These are phyloP conservation scores for Diaporthe caulivora DNA, from an alignment of 2,329 filamentous ascomycete genomes.

Conservation along the genomic window DNA sequence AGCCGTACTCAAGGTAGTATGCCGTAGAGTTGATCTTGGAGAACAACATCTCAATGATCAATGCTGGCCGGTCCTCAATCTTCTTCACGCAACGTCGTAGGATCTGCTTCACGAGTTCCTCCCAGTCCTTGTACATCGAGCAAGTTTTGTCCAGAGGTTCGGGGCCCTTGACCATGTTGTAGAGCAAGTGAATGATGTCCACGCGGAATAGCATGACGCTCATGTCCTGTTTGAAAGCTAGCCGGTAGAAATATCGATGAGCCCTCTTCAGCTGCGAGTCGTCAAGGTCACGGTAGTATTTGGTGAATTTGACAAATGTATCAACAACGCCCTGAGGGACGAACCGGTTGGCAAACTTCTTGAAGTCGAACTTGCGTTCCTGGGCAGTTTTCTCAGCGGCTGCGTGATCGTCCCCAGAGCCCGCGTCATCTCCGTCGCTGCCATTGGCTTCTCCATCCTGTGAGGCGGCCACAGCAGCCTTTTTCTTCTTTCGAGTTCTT, in stretches of 20 bases:
- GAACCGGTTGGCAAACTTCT: conserved; percentile 83
- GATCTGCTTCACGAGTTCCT: conserved; percentile 87
- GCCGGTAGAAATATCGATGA: conserved; percentile 93
- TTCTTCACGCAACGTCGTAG: conserved; percentile 86
- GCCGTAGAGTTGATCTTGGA: conserved; percentile 88
- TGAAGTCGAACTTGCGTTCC: conserved; percentile 96
- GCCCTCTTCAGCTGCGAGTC: conserved; percentile 87
- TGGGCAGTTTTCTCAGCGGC: conserved; percentile 78
- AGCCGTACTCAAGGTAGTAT: conserved; percentile 91
- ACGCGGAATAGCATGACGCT: conserved; percentile 89
- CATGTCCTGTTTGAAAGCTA: conserved; percentile 95
- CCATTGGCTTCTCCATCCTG: conserved; percentile 57
- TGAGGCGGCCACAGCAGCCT: conserved; percentile 56
- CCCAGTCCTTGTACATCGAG: conserved; percentile 86
- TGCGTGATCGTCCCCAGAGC: conserved; percentile 78
- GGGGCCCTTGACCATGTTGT: conserved; percentile 92
- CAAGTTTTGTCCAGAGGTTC: conserved; percentile 77
- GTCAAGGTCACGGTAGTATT: conserved; percentile 84
- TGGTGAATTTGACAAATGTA: conserved; percentile 85
- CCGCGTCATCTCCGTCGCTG: conserved; percentile 72
- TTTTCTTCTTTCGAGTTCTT: conserved; percentile 79
- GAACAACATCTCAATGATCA: conserved; percentile 93
- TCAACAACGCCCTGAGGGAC: conserved; percentile 87
- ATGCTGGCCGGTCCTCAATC: conserved; percentile 84
- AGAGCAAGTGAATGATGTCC: conserved; percentile 89